Evolutionary conservation across 2,329 filamentous ascomycete genomes (phyloP).

Genomic region (Stylonectria norvegica): DNA sequence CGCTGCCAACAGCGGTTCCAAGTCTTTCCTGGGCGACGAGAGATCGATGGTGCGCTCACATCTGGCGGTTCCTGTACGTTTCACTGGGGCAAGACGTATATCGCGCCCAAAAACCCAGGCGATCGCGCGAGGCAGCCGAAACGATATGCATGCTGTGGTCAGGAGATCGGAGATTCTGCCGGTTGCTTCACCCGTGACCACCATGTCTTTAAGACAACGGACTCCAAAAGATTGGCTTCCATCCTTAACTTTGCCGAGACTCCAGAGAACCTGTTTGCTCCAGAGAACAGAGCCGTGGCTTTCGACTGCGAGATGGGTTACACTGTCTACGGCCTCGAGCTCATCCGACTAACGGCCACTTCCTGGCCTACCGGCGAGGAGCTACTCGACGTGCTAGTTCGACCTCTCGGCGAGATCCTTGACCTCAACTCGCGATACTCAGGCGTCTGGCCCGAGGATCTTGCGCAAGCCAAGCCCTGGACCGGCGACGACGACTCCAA

Average conservation of each 20-base stretch:
- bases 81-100: conserved; percentile 71
- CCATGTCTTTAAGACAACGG: conserved; percentile 85
- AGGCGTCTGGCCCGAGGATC: conserved; percentile 76
- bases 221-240: conserved; percentile 70
- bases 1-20: conserved; percentile 84
- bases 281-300: conserved; percentile 62
- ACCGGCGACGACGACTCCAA: conserved; percentile 23
- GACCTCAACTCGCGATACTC: conserved; percentile 93
- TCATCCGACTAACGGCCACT: conserved; percentile 84
- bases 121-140: conserved; percentile 56
- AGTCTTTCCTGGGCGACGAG: conserved; percentile 81
- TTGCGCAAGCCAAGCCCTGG: conserved; percentile 64
- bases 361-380: conserved; percentile 76
- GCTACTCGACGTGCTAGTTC: conserved; percentile 80
- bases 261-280: conserved; percentile 57
- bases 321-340: conserved; percentile 80
- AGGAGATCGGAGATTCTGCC: conserved; percentile 64
- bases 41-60: conserved; percentile 70
- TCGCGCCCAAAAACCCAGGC: conserved; percentile 54
- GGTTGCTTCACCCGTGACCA: conserved; percentile 70
- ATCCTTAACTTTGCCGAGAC: conserved; percentile 79
- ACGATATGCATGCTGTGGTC: conserved; percentile 75
- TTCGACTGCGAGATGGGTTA: conserved; percentile 99
- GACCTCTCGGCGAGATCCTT: conserved; percentile 76
- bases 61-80: conserved; percentile 75